Conservation (phyloP, 306 rosid genomes). For the Cercis canadensis region DNA sequence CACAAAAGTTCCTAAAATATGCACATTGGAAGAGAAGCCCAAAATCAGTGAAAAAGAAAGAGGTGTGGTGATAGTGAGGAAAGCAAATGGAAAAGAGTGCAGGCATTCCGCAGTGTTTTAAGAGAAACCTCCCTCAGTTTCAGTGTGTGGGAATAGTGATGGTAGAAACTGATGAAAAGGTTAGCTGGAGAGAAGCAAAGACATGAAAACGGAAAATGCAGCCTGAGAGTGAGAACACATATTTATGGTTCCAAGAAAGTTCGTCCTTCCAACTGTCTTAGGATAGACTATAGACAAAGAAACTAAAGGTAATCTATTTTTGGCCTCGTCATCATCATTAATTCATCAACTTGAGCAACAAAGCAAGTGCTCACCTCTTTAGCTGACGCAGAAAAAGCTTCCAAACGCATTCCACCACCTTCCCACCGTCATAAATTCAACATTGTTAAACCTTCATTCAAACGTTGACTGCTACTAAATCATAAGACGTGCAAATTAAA, state of each 20-base stretch:
- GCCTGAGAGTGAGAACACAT: slow-evolving; percentile 29
- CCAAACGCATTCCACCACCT: background rate
- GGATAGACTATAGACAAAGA: slow-evolving; percentile 38
- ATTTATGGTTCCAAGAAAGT: slow-evolving; percentile 45
- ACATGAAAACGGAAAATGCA: slow-evolving; percentile 49
- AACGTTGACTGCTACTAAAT: too few species aligned
- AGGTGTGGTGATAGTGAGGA: too few species aligned
- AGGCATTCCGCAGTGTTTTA: background rate
- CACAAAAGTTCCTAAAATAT: too few species aligned
- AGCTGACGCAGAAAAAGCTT: slow-evolving; percentile 4
- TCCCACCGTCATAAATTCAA: too few species aligned
- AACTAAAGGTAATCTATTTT: slow-evolving; percentile 28
- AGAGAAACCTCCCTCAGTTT: background rate
- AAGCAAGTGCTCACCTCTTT: slow-evolving; percentile 3
- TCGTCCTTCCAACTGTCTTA: slow-evolving; percentile 37
- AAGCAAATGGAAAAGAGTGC: too few species aligned
- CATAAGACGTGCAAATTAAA: too few species aligned
- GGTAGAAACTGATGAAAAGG: slow-evolving; percentile 29
- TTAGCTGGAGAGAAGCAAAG: slow-evolving; percentile 32
- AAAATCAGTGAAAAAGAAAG: too few species aligned
- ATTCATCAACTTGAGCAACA: slow-evolving; percentile 1
- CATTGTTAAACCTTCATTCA: too few species aligned
- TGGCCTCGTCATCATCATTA: slow-evolving; percentile 34
- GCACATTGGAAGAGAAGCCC: too few species aligned
- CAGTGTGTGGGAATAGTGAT: background rate